A percentile compares a stretch with the other conserved stretches of the same genome.
Conservation (phyloP, 1,284 basidiomycete genomes). For the Sutorius eximius region DNA sequence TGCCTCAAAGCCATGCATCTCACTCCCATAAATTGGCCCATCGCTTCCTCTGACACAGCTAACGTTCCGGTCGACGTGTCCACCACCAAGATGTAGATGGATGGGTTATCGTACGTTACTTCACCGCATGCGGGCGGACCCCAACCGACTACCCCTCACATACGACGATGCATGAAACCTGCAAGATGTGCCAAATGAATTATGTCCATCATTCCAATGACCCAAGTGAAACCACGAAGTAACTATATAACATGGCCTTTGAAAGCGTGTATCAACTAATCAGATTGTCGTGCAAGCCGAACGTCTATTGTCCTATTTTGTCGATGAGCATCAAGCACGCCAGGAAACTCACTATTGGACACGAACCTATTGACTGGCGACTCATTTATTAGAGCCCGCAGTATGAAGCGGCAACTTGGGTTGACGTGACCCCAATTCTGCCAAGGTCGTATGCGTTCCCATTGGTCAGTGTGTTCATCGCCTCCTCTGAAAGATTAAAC, state of each 20-base stretch:
- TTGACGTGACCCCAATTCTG: slow-evolving; percentile 20
- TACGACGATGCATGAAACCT: too few relatives aligned
- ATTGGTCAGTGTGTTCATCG: slow-evolving; percentile 37
- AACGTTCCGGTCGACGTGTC: too few relatives aligned
- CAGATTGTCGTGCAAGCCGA: neutral
- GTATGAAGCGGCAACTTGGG: slow-evolving; percentile 23
- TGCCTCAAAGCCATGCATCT: neutral
- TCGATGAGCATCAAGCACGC: too few relatives aligned
- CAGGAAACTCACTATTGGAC: too few relatives aligned
- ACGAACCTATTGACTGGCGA: neutral
- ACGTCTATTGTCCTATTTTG: too few relatives aligned
- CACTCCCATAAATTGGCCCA: neutral
- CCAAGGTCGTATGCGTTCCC: slow-evolving; percentile 31
- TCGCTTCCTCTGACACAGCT: too few relatives aligned
- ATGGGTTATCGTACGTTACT: slow-evolving; percentile 34
- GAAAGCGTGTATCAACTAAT: neutral
- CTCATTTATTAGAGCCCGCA: slow-evolving; percentile 24
- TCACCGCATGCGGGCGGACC: slow-evolving; percentile 35
- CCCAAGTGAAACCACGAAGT: neutral
- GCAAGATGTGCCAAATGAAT: neutral
- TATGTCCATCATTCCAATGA: neutral
- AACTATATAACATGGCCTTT: neutral
- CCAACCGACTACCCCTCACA: slow-evolving; percentile 37
- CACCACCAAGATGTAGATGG: too few relatives aligned
- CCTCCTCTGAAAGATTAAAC: slow-evolving; percentile 37